phyloP scores from a whole-genome alignment of 169 alveolate genomes.

The Cryptosporidium sp. region DNA sequence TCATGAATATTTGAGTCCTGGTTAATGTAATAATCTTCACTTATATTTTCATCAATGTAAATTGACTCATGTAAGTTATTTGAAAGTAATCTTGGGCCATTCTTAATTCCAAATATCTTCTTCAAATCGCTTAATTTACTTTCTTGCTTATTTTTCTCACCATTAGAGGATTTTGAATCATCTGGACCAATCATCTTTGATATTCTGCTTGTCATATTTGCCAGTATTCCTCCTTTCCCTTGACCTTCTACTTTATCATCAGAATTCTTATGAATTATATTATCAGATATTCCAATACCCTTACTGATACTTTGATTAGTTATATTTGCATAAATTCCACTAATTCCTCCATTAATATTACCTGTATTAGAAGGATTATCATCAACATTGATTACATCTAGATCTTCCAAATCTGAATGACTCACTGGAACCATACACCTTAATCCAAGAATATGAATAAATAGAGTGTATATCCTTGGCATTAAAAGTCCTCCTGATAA shows the following conservation, averaged over 20 bases:
- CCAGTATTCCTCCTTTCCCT: not conserved
- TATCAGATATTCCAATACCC: not conserved
- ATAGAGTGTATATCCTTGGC: slow-evolving; percentile 35
- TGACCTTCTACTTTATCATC: not conserved
- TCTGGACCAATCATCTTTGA: slow-evolving; percentile 13
- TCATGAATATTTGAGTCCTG: not conserved
- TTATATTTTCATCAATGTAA: not conserved
- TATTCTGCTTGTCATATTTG: slow-evolving; percentile 3
- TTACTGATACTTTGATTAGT: not conserved
- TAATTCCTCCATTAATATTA: not conserved
- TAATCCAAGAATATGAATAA: slow-evolving; percentile 33
- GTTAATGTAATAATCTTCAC: not conserved
- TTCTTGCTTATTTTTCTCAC: not conserved
- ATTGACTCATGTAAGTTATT: not conserved
- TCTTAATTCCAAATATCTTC: not conserved
- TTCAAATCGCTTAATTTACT: not conserved
- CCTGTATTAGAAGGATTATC: not conserved
- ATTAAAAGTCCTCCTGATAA: slow-evolving; percentile 47
- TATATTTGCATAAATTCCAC: not conserved
- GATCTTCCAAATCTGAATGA: slow-evolving; percentile 56
- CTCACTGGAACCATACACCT: slow-evolving; percentile 28
- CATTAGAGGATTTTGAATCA: not conserved
- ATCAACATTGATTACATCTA: slow-evolving; percentile 49
- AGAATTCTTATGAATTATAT: not conserved
- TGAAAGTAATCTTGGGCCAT: not conserved